Evolutionary conservation across 1,284 basidiomycete species (phyloP), one percentile per base, ranked within the genome.

Genomic region (Kwoniella shivajii): DNA sequence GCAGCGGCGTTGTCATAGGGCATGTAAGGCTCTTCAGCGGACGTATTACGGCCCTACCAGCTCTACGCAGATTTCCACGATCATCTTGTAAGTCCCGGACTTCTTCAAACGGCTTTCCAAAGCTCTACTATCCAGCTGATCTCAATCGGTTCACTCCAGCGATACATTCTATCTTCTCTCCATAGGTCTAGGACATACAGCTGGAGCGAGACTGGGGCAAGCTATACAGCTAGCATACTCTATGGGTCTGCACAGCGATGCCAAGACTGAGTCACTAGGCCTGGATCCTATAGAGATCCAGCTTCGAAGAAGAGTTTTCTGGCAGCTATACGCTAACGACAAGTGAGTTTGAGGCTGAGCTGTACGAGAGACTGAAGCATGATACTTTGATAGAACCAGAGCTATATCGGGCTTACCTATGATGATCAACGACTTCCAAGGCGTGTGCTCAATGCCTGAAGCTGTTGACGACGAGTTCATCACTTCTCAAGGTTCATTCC

Each of bases 391-490:
- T 60, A 77, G 74, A 47, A 76, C 77, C 16, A 66, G 74, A 9
- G 73, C 75, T 2, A 75, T 74, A 20, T 68, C 71, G 1, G 77
- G 75, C 27, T 66, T 71, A 37, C 77, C 76, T 0, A 75, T 77
- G 71, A 66, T 77, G 14, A 68, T 78, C 60, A 76, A 75, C 67
- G 75, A 77, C 55, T 77, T 75, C 46, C 75, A 78, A 67, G 74
- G 75, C 31, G 65, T 74, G 1, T 72, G 69, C 43, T 71, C 70
- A 2, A 66, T 72, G 27, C 77, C 77, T 14, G 71, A 72, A 49
- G 67, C 69, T 0, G 65, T 70, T 31, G 76, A 78, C 55, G 77
- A 78, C 63, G 75, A 78, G 20, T 73, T 74, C 48, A 76, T 78
- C 47, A 78, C 75, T 1, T 69, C 74, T 9, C 74, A 75, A 64